Conservation (phyloP, 1,139 yeast species). For the Cylindricascospora bacillispora region DNA sequence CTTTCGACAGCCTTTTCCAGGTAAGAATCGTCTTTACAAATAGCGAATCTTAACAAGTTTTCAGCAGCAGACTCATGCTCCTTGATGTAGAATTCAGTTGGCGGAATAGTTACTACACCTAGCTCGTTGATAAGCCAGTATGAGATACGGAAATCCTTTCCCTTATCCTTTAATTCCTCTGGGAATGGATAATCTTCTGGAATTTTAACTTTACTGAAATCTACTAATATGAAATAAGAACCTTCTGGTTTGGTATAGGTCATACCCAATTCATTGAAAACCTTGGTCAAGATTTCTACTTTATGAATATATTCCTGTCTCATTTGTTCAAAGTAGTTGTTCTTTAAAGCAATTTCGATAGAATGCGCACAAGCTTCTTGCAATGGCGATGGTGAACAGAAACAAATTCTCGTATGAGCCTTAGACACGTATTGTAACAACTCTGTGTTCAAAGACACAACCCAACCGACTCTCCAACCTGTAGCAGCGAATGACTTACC, state of each 20-base stretch:
- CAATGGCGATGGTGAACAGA: conserved; percentile 81
- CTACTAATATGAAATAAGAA: conserved; percentile 82
- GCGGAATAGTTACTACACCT: conserved; percentile 94
- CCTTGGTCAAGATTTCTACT: conserved; percentile 55
- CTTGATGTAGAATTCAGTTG: conserved; percentile 74
- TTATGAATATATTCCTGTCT: conserved; percentile 55
- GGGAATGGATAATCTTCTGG: conserved; percentile 69
- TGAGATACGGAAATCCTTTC: conserved; percentile 77
- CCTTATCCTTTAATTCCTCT: conserved; percentile 48
- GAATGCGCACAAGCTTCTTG: conserved; percentile 88
- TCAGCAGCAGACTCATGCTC: conserved; percentile 68
- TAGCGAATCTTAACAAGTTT: conserved; percentile 82
- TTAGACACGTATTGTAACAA: conserved; percentile 69
- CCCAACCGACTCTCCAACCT: conserved; percentile 97
- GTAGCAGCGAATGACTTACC: conserved; percentile 97
- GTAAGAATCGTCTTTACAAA: conserved; percentile 79
- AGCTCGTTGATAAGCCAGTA: conserved; percentile 87
- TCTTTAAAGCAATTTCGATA: conserved; percentile 44
- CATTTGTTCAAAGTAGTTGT: conserved; percentile 57
- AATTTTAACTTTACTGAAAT: conserved; percentile 66
- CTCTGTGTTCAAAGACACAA: conserved; percentile 66
- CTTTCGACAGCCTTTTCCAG: conserved; percentile 72
- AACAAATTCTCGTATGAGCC: conserved; percentile 90
- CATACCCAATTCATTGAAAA: conserved; percentile 74
- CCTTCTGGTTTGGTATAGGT: conserved; percentile 90